Evolutionary conservation across 306 rosid species (phyloP).

Genomic region (Phaseolus lunatus): DNA sequence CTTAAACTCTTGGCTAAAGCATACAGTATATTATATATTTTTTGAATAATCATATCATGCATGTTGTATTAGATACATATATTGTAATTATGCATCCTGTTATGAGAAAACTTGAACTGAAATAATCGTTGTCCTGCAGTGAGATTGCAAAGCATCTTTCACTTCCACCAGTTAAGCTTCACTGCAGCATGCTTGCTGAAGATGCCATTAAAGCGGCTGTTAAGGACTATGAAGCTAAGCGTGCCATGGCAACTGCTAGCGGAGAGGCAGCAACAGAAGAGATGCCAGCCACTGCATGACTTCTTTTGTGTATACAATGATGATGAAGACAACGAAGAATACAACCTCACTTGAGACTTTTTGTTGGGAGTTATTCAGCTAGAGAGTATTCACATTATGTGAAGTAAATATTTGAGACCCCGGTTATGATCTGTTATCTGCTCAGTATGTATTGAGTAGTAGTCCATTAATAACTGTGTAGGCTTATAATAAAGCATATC

Average conservation of each 20-base stretch:
- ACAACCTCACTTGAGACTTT: neutral
- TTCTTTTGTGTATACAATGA: constrained; percentile 11
- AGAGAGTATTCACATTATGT: constrained; percentile 7
- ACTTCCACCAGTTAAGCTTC: constrained; percentile 95
- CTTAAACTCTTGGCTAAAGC: too few relatives aligned
- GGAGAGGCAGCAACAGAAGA: constrained; percentile 49
- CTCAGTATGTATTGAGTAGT: neutral
- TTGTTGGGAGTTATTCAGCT: constrained; percentile 26
- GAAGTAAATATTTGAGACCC: constrained; percentile 15
- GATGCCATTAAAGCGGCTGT: constrained; percentile 97
- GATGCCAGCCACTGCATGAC: constrained; percentile 55
- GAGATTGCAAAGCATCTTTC: constrained; percentile 93
- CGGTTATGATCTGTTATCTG: constrained; percentile 30
- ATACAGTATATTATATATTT: neutral
- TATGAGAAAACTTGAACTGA: constrained; percentile 6
- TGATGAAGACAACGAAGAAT: constrained; percentile 34
- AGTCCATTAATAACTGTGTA: neutral
- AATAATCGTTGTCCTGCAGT: constrained; percentile 49
- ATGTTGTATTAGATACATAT: neutral
- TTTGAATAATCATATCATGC: neutral
- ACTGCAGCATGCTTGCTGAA: constrained; percentile 98
- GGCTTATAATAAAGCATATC: neutral
- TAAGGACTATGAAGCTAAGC: constrained; percentile 80
- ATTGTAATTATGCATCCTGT: neutral
- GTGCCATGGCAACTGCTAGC: constrained; percentile 38